Evolutionary conservation across 805 yeast genomes (phyloP).

Genomic region (baker's yeast (Saccharomyces cerevisiae)): DNA sequence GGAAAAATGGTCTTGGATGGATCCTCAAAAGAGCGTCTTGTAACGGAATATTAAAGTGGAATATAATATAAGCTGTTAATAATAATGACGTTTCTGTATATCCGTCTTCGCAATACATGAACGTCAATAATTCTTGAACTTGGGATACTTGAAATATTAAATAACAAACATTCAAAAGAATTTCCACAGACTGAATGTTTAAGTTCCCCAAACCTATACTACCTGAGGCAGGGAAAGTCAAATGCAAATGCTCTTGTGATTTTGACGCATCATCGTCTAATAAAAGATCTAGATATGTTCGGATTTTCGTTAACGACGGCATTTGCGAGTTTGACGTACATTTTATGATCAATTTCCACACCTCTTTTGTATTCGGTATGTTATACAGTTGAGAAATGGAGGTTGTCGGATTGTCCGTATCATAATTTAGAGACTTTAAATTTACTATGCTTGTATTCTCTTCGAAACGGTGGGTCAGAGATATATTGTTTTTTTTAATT

Average conservation of each 20-base stretch:
- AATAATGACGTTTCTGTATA: constrained; percentile 85
- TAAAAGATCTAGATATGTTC: constrained; percentile 7
- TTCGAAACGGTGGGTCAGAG: constrained; percentile 41
- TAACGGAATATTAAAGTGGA: constrained; percentile 49
- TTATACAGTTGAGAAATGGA: constrained; percentile 34
- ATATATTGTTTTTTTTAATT: constrained; percentile 8
- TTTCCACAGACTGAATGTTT: constrained; percentile 55
- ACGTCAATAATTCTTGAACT: constrained; percentile 33
- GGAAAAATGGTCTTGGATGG: constrained; percentile 79
- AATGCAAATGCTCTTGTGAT: constrained; percentile 5
- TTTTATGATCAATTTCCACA: constrained; percentile 46
- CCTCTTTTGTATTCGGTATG: constrained; percentile 39
- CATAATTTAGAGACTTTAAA: constrained; percentile 26
- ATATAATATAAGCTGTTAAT: constrained; percentile 62
- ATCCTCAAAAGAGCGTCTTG: constrained; percentile 59
- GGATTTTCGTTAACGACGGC: constrained; percentile 35
- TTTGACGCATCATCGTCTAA: constrained; percentile 13
- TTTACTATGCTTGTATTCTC: constrained; percentile 40
- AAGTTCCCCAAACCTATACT: constrained; percentile 70
- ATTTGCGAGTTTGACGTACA: constrained; percentile 54
- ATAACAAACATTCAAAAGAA: constrained; percentile 61
- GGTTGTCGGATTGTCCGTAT: constrained; percentile 9
- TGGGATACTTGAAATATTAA: constrained; percentile 28
- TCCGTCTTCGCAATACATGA: constrained; percentile 81
- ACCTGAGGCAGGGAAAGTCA: constrained; percentile 82